These are phyloP conservation scores for Penicillium griseofulvum DNA, from an alignment of 2,329 filamentous ascomycete genomes.

Conservation along the genomic window DNA sequence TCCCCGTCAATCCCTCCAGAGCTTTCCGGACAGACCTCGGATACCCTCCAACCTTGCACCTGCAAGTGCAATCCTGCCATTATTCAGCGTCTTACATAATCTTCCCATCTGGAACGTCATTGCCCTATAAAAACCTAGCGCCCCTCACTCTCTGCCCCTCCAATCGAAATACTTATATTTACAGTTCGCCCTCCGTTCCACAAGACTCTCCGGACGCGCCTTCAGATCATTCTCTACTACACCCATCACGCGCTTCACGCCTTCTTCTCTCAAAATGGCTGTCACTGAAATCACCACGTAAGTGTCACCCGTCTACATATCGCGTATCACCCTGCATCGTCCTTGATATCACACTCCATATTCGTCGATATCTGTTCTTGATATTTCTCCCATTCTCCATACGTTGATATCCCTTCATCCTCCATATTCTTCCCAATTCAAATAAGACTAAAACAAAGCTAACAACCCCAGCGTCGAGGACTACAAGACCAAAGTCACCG, in stretches of 20 bases:
- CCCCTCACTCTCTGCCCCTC: conserved; percentile 20
- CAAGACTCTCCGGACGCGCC: conserved; percentile 7
- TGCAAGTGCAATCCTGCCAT: conserved; percentile 9
- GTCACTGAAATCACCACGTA: conserved; percentile 29
- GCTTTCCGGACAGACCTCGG: not conserved
- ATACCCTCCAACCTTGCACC: not conserved
- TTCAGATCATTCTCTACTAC: conserved; percentile 16
- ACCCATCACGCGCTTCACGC: conserved; percentile 18
- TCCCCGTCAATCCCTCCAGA: not conserved
- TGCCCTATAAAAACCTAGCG: conserved; percentile 29
- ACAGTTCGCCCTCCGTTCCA: conserved; percentile 15
- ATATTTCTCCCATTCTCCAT: no score
- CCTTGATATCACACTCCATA: no score
- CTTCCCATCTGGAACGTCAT: conserved; percentile 29
- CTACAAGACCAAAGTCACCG: conserved; percentile 54
- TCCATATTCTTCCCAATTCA: not conserved
- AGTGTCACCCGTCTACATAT: conserved; percentile 2
- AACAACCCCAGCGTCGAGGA: conserved; percentile 53
- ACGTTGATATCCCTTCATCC: no score
- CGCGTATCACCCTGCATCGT: no score
- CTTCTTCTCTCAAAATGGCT: conserved; percentile 24
- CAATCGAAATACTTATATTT: conserved; percentile 7
- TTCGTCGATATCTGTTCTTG: no score
- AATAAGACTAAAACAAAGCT: not conserved
- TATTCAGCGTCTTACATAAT: conserved; percentile 31